Percentiles rank a stretch among this genome's conserved stretches.
These are phyloP conservation scores for Podosphaera fusca DNA, from an alignment of 2,329 filamentous ascomycete species.

Conservation along the genomic window DNA sequence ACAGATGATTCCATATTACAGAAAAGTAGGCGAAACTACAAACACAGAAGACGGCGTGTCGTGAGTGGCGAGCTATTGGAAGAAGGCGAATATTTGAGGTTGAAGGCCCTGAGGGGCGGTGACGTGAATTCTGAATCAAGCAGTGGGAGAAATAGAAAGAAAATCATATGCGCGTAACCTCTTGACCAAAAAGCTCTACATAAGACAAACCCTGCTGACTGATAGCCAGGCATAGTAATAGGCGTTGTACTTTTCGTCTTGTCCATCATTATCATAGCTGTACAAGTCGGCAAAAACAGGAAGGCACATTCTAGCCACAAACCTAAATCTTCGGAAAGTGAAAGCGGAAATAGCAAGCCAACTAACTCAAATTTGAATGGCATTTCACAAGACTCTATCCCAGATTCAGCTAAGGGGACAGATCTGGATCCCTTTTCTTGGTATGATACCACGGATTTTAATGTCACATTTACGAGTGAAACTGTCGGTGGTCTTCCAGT, in stretches of 20 bases:
- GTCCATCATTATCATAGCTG: constrained; percentile 44
- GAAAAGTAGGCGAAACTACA: constrained; percentile 5
- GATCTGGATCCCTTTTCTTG: constrained; percentile 77
- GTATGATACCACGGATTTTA: constrained; percentile 77
- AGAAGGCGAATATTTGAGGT: constrained; percentile 34
- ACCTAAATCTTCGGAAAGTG: constrained; percentile 5
- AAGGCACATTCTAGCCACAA: constrained; percentile 5
- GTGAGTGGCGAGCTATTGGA: constrained; percentile 48
- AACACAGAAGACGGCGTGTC: constrained; percentile 27
- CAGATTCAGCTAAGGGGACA: constrained; percentile 18
- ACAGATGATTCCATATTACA: constrained; percentile 1
- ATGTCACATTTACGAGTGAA: constrained; percentile 70
- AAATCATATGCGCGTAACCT: constrained; percentile 33
- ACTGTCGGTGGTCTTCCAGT: constrained; percentile 66
- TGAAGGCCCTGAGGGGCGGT: constrained; percentile 26
- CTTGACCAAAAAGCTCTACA: neutral
- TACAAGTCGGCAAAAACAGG: constrained; percentile 39
- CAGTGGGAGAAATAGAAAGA: constrained; percentile 21
- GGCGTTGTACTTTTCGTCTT: constrained; percentile 30
- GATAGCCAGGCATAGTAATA: constrained; percentile 23
- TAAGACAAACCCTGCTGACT: neutral
- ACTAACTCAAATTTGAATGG: constrained; percentile 26
- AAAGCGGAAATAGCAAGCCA: constrained; percentile 6
- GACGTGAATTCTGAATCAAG: constrained; percentile 20
- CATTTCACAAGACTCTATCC: constrained; percentile 20